Evolutionary conservation across 2,329 filamentous ascomycete genomes (phyloP), one percentile per base, ranked within the genome.

Genomic region (Alternaria metachromatica): DNA sequence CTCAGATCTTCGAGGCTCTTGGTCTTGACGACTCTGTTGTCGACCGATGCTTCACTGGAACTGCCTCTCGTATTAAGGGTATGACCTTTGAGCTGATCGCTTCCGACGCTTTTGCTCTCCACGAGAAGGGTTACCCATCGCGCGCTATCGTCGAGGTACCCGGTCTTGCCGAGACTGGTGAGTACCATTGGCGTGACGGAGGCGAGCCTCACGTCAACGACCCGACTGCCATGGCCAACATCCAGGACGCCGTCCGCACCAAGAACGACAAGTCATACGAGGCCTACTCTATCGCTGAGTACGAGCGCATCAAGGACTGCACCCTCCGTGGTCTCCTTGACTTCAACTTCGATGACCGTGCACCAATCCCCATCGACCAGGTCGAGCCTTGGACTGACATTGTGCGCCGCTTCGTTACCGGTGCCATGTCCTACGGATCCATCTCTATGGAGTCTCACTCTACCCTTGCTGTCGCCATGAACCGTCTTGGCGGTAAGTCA

Each of bases 231-330:
- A 97, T 98, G 83, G 95, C 95, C 76, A 97, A 97, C 82, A 93
- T 98, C 65, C 95, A 97, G 81, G 95, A 98, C 80, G 95, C 95
- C 12, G 95, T 97, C 15, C 92, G 95, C 63, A 95, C 91, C 67
- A 97, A 97, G 89, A 97, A 98, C 76, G 94, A 97, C 85, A 97
- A 97, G 84, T 97, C 95, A 0, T 98, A 97, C 81, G 94, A 97
- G 82, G 94, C 95, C 1, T 98, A 98, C 83, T 97, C 95, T 1
- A 88, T 91, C 66, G 92, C 93, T 3, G 94, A 96, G 80, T 97
- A 97, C 77, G 94, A 97, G 84, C 92, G 96, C 77, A 97, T 97
- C 85, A 97, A 97, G 86, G 89, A 93, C 76, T 98, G 95, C 82
- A 98, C 95, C 1, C 89, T 98, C 8, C 93, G 95, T 79, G 95